Percentiles rank a stretch among this genome's conserved stretches.
phyloP scores from a whole-genome alignment of 768 basidiomycete species.

The Amanita inopinata region DNA sequence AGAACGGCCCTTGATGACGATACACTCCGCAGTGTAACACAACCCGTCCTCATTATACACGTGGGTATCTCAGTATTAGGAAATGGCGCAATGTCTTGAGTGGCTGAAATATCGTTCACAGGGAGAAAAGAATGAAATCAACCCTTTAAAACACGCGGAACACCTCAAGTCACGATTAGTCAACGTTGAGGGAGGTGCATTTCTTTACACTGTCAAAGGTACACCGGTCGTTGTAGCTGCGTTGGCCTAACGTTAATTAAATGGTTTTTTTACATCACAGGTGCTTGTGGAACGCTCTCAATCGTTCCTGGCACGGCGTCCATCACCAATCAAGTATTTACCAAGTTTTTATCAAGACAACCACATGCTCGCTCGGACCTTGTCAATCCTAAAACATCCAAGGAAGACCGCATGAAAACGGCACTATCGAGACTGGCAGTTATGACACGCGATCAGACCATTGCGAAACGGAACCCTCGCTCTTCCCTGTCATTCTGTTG shows the following conservation, averaged over 20 bases:
- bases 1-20: slow-evolving; percentile 41
- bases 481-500: slow-evolving; percentile 64
- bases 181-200: slow-evolving; percentile 38
- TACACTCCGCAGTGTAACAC: slow-evolving; percentile 40
- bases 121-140: slow-evolving; percentile 52
- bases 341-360: slow-evolving; percentile 50
- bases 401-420: slow-evolving; percentile 39
- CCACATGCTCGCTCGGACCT: slow-evolving; percentile 42
- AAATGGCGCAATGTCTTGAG: not conserved
- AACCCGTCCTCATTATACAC: slow-evolving; percentile 63
- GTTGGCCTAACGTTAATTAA: too few species aligned
- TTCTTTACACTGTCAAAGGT: slow-evolving; percentile 59
- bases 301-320: slow-evolving; percentile 47
- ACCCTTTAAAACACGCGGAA: slow-evolving; percentile 49
- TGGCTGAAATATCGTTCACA: slow-evolving; percentile 18
- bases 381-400: slow-evolving; percentile 22
- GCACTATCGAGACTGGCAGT: slow-evolving; percentile 48
- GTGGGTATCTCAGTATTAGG: slow-evolving; percentile 26
- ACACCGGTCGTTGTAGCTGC: slow-evolving; percentile 3
- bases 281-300: slow-evolving; percentile 45
- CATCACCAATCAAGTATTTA: slow-evolving; percentile 53
- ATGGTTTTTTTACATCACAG: slow-evolving; percentile 20
- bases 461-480: slow-evolving; percentile 41
- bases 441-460: slow-evolving; percentile 33
- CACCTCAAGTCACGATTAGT: slow-evolving; percentile 36